Percentiles rank a stretch among this genome's conserved stretches.
These are phyloP conservation scores for Rubroshorea leprosula DNA, from an alignment of 345 rosid genomes.

Conservation along the genomic window DNA sequence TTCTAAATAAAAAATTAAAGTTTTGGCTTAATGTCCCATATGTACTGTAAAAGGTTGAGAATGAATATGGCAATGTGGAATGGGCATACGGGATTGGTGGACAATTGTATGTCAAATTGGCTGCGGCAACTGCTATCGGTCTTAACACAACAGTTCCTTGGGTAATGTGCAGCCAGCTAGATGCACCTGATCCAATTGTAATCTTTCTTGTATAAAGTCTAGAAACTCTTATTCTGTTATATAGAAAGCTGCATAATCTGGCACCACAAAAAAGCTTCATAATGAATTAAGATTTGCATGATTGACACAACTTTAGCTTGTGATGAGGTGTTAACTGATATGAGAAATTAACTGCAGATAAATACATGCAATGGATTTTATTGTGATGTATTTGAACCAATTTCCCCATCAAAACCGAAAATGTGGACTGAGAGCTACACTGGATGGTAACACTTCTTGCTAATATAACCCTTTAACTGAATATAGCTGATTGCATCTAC, in stretches of 20 bases:
- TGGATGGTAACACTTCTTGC: conserved; percentile 42
- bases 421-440: conserved; percentile 68
- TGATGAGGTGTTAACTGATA: not conserved
- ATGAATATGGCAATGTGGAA: conserved; percentile 55
- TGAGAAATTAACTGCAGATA: conserved; percentile 33
- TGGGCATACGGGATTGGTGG: conserved; percentile 52
- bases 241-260: no score
- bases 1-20: no score
- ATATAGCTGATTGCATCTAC: no score
- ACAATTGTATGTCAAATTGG: conserved; percentile 43
- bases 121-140: conserved; percentile 58
- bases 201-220: not conserved
- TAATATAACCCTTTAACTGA: not conserved
- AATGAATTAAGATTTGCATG: not conserved
- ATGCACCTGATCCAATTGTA: conserved; percentile 67
- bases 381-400: conserved; percentile 49
- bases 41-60: conserved; percentile 45
- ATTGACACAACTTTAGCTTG: not conserved
- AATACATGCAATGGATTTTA: conserved; percentile 71
- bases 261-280: no score
- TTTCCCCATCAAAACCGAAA: conserved; percentile 53
- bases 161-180: conserved; percentile 57
- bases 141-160: conserved; percentile 60
- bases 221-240: not conserved
- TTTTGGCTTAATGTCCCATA: not conserved